Evolutionary conservation across 202 grass and related monocot species (phyloP), one percentile per base, ranked within the genome.

Genomic region (Bolboschoenoplectus hybrid): DNA sequence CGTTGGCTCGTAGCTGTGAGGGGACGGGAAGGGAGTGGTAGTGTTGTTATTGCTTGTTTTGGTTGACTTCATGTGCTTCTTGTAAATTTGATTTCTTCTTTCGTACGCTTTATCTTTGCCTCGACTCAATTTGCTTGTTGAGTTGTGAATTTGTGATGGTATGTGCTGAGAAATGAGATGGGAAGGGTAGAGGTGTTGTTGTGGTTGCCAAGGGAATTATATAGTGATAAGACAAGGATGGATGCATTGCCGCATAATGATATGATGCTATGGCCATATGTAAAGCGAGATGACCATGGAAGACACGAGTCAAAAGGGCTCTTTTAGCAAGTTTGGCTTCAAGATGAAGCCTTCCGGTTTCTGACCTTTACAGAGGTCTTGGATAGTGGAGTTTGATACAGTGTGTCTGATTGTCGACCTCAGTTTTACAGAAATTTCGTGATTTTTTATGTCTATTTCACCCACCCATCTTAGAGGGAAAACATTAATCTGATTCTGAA

Each of bases 1-100:
- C 20, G 83, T 90, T 47, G 88, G 91, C 84, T 90, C 91, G 88
- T 88, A 88, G 79, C 68, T 83, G 53, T 80, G 73, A 44, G 35
- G 78, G 19, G 67, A 45, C 41, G 85, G 80, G 45, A 82, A 74
- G 53, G 85, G 19, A 58, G 44, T 38, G 60, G 66, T 44, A 13
- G 40, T 81, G 36, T 39, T 80, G 46, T 81, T 83, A 56, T 81
- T 84, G 11, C 70, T 79, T 85, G 82, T 61, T 83, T 84, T 86
- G 68, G 45, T 81, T 50, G 75, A 85, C 87, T 90, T 90, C 88
- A 90, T 90, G 63, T 87, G 85, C 74, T 53, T 88, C 67, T 13
- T 5, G 6, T 70, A 49, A 9, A 55, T 55, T 43, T 63, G 5
- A 39, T 81, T 58, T 80, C 46, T 32, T 40, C 32, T 65, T 65